phyloP scores from a whole-genome alignment of 352 stramenopile genomes.

The Phytophthora vignae region DNA sequence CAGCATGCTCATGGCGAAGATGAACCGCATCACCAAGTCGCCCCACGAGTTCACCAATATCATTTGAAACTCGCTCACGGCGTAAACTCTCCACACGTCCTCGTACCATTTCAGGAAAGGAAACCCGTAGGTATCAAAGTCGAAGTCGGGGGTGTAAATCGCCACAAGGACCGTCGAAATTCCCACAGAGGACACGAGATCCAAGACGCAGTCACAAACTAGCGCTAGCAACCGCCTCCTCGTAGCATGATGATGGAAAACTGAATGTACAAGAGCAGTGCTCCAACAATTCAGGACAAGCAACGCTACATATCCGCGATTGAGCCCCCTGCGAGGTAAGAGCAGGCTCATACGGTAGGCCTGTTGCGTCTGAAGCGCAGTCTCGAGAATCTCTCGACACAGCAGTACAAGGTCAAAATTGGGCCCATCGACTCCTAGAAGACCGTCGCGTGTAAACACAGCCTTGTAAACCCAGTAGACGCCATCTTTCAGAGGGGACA shows the following conservation, averaged over 20 bases:
- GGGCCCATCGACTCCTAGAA: constrained; percentile 38
- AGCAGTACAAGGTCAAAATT: constrained; percentile 42
- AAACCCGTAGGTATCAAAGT: constrained; percentile 6
- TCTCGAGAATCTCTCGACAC: constrained; percentile 20
- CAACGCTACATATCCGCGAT: constrained; percentile 22
- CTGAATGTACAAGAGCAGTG: constrained; percentile 1
- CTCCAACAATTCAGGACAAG: constrained; percentile 40
- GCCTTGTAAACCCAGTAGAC: constrained; percentile 25
- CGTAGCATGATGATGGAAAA: constrained; percentile 5
- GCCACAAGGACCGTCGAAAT: constrained; percentile 13
- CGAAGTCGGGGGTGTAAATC: constrained; percentile 23
- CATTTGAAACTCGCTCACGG: constrained; percentile 42
- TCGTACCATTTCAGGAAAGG: constrained; percentile 37
- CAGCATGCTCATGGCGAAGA: constrained; percentile 23
- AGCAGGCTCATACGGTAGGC: constrained; percentile 17
- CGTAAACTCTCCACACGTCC: constrained; percentile 37
- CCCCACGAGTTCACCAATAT: constrained; percentile 25
- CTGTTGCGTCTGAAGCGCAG: constrained; percentile 15
- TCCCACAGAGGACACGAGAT: constrained; percentile 39
- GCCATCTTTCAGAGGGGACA: constrained; percentile 15
- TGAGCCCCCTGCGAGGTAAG: constrained; percentile 14
- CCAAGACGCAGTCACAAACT: constrained; percentile 27
- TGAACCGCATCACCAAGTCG: constrained; percentile 16
- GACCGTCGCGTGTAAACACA: constrained; percentile 34
- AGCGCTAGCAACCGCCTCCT: constrained; percentile 26